A percentile compares a stretch with the other conserved stretches of the same genome.
Evolutionary conservation across 768 basidiomycete genomes (phyloP).

Genomic region (Tricholoma bakamatsutake): DNA sequence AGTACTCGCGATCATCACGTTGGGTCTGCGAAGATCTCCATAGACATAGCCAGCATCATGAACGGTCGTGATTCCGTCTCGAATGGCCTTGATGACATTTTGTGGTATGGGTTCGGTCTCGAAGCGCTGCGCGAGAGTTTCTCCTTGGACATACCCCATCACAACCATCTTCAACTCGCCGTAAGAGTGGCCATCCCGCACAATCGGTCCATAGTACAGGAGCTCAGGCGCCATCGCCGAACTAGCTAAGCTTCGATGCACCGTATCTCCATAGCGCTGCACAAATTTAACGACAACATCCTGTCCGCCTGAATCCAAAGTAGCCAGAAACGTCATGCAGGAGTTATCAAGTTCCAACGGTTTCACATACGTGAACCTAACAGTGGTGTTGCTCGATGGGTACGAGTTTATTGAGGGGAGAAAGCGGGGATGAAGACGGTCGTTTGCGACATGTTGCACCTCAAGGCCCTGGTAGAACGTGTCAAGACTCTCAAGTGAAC

Average conservation of each 20-base stretch:
- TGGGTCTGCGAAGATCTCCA: constrained; percentile 5
- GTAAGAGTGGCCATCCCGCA: constrained; percentile 1
- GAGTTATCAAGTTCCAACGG: background rate
- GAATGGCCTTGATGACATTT: background rate
- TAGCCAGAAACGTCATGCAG: constrained; percentile 5
- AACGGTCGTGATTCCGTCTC: background rate
- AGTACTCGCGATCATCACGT: constrained; percentile 1
- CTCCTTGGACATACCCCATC: constrained; percentile 23
- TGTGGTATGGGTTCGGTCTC: background rate
- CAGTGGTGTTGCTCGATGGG: background rate
- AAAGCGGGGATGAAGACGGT: constrained; percentile 15
- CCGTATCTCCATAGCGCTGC: constrained; percentile 17
- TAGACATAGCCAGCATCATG: constrained; percentile 3
- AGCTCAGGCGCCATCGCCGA: constrained; percentile 18
- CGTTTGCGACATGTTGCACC: background rate
- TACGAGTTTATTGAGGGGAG: constrained; percentile 15
- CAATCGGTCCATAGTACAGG: constrained; percentile 14
- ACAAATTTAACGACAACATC: constrained; percentile 6
- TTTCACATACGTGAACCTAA: constrained; percentile 2
- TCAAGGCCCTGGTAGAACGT: constrained; percentile 17
- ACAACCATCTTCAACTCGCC: constrained; percentile 20
- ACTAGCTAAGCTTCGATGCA: constrained; percentile 20
- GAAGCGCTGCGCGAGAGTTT: constrained; percentile 1
- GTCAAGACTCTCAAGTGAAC: constrained; percentile 8
- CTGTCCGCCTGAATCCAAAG: constrained; percentile 1